These are phyloP conservation scores for Vicia faba DNA, from an alignment of 306 rosid species.

Conservation along the genomic window DNA sequence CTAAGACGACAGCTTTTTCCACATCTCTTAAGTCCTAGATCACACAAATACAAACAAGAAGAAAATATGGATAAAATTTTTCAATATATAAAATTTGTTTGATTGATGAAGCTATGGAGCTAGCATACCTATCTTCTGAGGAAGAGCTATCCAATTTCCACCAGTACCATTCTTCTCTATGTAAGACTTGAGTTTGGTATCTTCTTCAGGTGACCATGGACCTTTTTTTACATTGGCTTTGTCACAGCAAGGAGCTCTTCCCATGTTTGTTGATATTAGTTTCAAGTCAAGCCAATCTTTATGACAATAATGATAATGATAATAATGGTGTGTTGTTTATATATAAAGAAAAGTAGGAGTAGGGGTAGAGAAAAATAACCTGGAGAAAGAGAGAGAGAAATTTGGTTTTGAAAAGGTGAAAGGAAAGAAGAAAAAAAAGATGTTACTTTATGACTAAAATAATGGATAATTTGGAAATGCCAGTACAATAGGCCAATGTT, in stretches of 20 bases:
- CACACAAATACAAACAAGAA: background rate
- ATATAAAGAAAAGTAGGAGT: constrained; percentile 32
- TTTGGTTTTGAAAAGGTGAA: constrained; percentile 46
- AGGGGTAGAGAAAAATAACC: constrained; percentile 49
- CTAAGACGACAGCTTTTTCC: constrained; percentile 97
- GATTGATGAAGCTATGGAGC: background rate
- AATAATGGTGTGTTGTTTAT: constrained; percentile 35
- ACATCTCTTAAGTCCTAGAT: constrained; percentile 83
- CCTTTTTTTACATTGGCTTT: constrained; percentile 98
- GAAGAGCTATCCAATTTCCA: constrained; percentile 96
- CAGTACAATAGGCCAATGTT: constrained; percentile 47
- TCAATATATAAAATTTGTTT: background rate
- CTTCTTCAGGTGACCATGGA: constrained; percentile 99
- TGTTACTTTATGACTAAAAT: constrained; percentile 44
- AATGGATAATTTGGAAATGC: constrained; percentile 49
- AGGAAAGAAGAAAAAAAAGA: constrained; percentile 40
- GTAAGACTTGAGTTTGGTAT: constrained; percentile 87
- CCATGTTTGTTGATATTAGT: constrained; percentile 58
- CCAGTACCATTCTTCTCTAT: constrained; percentile 85
- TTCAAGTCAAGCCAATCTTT: constrained; percentile 39
- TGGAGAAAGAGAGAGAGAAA: constrained; percentile 61
- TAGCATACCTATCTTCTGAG: constrained; percentile 80
- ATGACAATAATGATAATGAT: constrained; percentile 37
- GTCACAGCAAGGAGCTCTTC: constrained; percentile 99
- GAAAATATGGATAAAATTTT: background rate